Base-by-base conservation (phyloP, 139 green algal genomes). In the Picochlorum sp. region DNA sequence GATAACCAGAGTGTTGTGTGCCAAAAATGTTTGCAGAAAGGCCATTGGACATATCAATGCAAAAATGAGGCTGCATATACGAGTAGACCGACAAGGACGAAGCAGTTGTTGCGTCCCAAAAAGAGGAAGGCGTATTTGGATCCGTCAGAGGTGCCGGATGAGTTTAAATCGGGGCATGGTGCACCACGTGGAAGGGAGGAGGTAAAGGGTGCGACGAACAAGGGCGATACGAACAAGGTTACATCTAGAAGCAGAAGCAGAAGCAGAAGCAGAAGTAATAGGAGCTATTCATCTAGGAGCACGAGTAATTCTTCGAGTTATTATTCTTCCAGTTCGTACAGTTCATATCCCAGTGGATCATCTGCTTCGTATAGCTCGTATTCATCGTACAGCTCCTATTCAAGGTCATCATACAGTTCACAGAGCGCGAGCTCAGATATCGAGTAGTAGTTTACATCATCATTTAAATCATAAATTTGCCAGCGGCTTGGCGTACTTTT, bases 1-100 rank as follows among this genome's bases (percentile, higher is more conserved):
- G 34, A 41, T 41, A 41, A 41, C 34, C 34, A 41, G 34, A 41
- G 7, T 41, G 34, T 41, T 13, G 34, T 41, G 16, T 83, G 76
- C 62, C 76, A 83, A 30, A 57, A 56, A 16, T 83, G 63, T 56
- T 38, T 78, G 45, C 81, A 89, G 65, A 50, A 46, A 4, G 84
- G 83, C 0, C 84, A 91, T 61, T 91, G 73, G 69, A 91, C 85
- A 1, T 90, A 83, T 49, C 78, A 91, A 69, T 91, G 85, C 72
- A 89, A 85, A 60, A 79, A 80, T 44, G 71, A 89, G 20, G 44
- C 69, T 2, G 74, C 75, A 1, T 91, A 91, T 59, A 51, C 64
- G 6, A 26, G 73, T 4, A 60, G 85, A n/a, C 84, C 85, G 0
- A 84, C 77, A 11, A 64, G 81, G 15, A 87, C 84, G 10, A 80